These are phyloP conservation scores for Diplocarpon rosae DNA, from an alignment of 2,329 filamentous ascomycete genomes.

Conservation along the genomic window DNA sequence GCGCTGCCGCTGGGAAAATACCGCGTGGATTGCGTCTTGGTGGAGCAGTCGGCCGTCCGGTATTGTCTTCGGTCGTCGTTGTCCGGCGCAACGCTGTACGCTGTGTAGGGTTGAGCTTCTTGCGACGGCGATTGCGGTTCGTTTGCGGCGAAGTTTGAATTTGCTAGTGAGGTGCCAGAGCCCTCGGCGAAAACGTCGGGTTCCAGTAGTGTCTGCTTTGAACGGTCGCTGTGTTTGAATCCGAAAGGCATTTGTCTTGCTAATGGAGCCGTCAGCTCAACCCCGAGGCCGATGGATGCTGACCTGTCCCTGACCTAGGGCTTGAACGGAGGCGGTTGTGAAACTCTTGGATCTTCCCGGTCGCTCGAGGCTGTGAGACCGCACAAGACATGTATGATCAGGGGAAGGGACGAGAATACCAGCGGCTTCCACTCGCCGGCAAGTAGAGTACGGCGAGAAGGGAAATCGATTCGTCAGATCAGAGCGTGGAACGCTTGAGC, in stretches of 20 bases:
- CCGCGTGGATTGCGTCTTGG: conserved; percentile 22
- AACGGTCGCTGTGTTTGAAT: conserved; percentile 26
- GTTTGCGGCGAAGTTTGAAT: conserved; percentile 5
- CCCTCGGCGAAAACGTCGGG: conserved; percentile 6
- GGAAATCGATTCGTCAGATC: too few species aligned
- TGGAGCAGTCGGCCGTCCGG: conserved; percentile 12
- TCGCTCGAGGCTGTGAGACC: too few species aligned
- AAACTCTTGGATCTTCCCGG: too few species aligned
- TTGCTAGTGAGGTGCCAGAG: conserved; percentile 8
- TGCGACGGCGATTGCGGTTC: neutral
- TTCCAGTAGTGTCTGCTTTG: conserved; percentile 26
- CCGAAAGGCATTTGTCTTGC: conserved; percentile 25
- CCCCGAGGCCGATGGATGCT: too few species aligned
- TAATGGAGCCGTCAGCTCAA: conserved; percentile 21
- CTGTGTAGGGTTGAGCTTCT: conserved; percentile 11
- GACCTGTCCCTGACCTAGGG: too few species aligned
- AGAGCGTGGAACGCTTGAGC: too few species aligned
- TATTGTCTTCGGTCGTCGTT: conserved; percentile 17
- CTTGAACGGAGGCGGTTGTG: too few species aligned
- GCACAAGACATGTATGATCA: too few species aligned
- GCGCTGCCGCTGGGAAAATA: conserved; percentile 18
- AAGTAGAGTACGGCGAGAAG: too few species aligned
- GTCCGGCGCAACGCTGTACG: conserved; percentile 19
- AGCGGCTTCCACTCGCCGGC: too few species aligned
- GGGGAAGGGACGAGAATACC: too few species aligned